A percentile compares a stretch with the other conserved stretches of the same genome.
phyloP scores from a whole-genome alignment of 2,329 filamentous ascomycete genomes.

The Phoma sp. region DNA sequence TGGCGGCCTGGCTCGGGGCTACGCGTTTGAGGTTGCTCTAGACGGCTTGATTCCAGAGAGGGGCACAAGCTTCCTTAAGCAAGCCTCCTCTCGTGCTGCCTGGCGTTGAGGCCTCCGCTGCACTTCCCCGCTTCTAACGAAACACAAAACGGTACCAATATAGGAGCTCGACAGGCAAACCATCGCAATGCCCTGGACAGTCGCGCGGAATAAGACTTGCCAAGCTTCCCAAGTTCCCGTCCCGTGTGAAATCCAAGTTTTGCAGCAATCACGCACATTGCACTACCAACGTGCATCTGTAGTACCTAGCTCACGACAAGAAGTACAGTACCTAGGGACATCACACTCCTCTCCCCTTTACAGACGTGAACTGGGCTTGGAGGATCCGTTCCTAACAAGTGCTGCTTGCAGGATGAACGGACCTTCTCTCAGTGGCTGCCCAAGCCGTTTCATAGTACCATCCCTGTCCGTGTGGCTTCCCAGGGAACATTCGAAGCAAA shows the following conservation, averaged over 20 bases:
- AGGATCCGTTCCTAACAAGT: neutral
- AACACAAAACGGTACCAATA: slow-evolving; percentile 9
- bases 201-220: slow-evolving; percentile 30
- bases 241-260: slow-evolving; percentile 11
- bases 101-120: slow-evolving; percentile 10
- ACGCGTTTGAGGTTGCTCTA: neutral
- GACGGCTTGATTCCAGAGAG: neutral
- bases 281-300: slow-evolving; percentile 20
- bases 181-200: slow-evolving; percentile 16
- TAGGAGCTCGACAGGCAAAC: slow-evolving; percentile 12
- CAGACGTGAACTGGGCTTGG: neutral
- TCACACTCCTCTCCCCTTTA: neutral
- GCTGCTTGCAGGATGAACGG: neutral
- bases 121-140: slow-evolving; percentile 11
- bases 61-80: too few species aligned
- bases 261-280: slow-evolving; percentile 17
- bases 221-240: slow-evolving; percentile 29
- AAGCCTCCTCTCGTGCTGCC: neutral
- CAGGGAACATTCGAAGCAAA: neutral
- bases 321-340: neutral
- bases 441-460: slow-evolving; percentile 23
- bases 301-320: neutral
- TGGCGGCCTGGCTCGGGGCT: neutral
- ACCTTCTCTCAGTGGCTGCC: slow-evolving; percentile 11
- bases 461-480: slow-evolving; percentile 20